Evolutionary conservation across 306 rosid species (phyloP), one percentile per base, ranked within the genome.

Genomic region (Betula pendula): DNA sequence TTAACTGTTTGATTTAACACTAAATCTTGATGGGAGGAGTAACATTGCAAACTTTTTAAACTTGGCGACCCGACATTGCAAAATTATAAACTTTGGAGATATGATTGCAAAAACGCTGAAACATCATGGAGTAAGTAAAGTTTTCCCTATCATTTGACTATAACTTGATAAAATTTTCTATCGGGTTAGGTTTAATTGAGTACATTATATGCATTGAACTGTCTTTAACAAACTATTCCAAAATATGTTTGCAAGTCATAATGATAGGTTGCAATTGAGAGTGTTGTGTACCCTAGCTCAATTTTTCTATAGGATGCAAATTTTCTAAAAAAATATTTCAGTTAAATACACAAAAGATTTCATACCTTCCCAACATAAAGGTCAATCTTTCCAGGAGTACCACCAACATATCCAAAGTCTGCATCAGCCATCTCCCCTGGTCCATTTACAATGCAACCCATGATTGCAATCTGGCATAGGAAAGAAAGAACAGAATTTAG

Each of bases 361-460:
- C 20, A 45, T 71, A 95, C 99, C 99, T 95, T 95, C 63, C 99
- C 99, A 62, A 95, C 99, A 58, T 95, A 95, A 33, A 95, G 99
- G 65, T 95, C 99, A 63, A 95, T 95, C 94, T 92, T 95, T 72
- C 99, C 99, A 0, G 99, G 99, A 69, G 97, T 84, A 60, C 99
- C 99, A 16, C 99, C 99, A 8, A 95, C 99, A 16, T 95, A 95
- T 15, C 99, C 99, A 65, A 95, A 95, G 81, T 95, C 99, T 38
- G 99, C 99, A 86, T 95, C 99, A 31, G 99, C 99, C 99, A 95
- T 95, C 91, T 95, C 99, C 42, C 99, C 99, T 9, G 99, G 99
- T 63, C 99, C 99, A 81, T 95, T 95, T 3, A 95, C 99, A 55
- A 95, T 95, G 90, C 99, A 95, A 80, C 99, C 99, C 99, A 95